phyloP scores from a whole-genome alignment of 2,329 filamentous ascomycete genomes.

The Hortaea werneckii region DNA sequence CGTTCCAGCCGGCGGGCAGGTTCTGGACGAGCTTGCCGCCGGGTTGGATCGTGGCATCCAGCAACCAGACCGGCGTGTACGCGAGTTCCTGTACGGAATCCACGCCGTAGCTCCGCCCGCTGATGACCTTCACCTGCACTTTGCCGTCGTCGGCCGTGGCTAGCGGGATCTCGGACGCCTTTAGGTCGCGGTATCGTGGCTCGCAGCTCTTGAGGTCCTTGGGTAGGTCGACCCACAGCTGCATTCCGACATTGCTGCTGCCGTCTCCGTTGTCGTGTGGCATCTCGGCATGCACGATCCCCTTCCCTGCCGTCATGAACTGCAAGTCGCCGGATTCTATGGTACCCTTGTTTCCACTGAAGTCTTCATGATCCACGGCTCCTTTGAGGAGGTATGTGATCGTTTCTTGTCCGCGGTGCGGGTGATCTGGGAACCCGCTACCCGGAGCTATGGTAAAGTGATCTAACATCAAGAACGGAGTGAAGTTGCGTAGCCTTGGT shows the following conservation, averaged over 20 bases:
- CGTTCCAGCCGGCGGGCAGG: conserved; percentile 74
- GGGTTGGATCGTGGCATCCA: conserved; percentile 71
- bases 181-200: conserved; percentile 80
- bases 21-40: conserved; percentile 68
- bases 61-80: conserved; percentile 94
- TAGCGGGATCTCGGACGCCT: conserved; percentile 65
- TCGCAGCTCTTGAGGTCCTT: conserved; percentile 74
- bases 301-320: conserved; percentile 91
- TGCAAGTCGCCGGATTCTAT: conserved; percentile 83
- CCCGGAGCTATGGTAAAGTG: conserved; percentile 70
- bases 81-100: conserved; percentile 84
- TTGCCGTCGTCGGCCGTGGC: conserved; percentile 62
- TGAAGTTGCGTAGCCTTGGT: conserved; percentile 70
- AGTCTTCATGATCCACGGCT: conserved; percentile 85
- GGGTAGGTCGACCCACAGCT: conserved; percentile 92
- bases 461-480: conserved; percentile 92
- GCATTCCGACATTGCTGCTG: conserved; percentile 71
- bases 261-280: conserved; percentile 69
- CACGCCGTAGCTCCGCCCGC: conserved; percentile 69
- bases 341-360: conserved; percentile 73
- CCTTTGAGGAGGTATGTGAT: conserved; percentile 87
- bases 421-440: conserved; percentile 84
- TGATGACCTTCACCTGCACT: conserved; percentile 82
- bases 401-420: conserved; percentile 71
- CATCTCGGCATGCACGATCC: conserved; percentile 91